Base-by-base conservation (phyloP, 2,329 filamentous ascomycete species). In the Colletotrichum australisinense region DNA sequence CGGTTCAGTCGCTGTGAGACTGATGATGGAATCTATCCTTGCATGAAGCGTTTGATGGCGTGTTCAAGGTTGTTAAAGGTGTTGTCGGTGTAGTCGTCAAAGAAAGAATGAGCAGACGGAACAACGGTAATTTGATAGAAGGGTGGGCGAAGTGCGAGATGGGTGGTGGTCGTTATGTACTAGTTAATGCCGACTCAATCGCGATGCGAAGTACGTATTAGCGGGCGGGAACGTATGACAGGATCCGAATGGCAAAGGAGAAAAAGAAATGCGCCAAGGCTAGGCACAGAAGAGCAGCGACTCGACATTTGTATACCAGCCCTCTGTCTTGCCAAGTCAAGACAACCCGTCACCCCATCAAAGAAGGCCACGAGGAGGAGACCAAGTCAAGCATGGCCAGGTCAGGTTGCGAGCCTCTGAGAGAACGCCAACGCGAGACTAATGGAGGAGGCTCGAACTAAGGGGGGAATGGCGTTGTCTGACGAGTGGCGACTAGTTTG, bases 401-500 rank as follows among this genome's bases (percentile, higher is more conserved):
- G 42, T n/a, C 42, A 22, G 42, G 42, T 49, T 22, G 42, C 42
- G 19, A 49, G 42, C 38, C 38, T 49, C 66, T 67, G 60, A 73
- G 66, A n/a, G 11, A 55, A 38, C 4, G 42, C 24, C 42, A 67
- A 38, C 65, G 42, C 59, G 52, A 26, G 53, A 55, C 70, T 55
- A 69, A 24, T 38, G 38, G 58, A 55, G 52, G 24, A 62, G 52
- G 22, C 30, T 30, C 60, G 64, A 42, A 28, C 56, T 56, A 42
- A 38, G 35, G 35, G 35, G 38, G 14, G 26, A 26, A 11, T 38
- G 60, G 35, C 60, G 46, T 24, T 65, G 28, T n/a, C 42, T 32
- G 60, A 53, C 55, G 56, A 49, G 70, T 70, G 70, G 70, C 66
- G 58, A 64, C 67, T 64, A 63, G 64, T 46, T 56, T 19, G 28